phyloP scores from a whole-genome alignment of 2,329 filamentous ascomycete species.

The Bipolaris sorokiniana region DNA sequence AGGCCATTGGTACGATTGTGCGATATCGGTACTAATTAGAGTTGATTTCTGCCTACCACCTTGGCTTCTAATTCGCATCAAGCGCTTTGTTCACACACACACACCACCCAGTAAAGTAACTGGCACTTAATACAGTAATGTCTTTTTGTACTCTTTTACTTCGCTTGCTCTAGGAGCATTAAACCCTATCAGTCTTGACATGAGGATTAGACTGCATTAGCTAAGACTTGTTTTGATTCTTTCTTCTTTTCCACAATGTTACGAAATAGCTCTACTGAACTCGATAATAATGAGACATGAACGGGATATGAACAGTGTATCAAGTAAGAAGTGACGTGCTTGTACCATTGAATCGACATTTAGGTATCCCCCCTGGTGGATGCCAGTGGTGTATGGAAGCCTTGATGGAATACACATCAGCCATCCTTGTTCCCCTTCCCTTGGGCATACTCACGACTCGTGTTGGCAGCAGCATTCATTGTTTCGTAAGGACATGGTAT shows the following conservation, averaged over 20 bases:
- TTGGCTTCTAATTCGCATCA: neutral
- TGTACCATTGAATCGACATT: neutral
- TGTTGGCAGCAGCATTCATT: neutral
- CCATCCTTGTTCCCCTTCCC: neutral
- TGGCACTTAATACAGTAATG: neutral
- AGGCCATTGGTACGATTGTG: neutral
- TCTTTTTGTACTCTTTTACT: neutral
- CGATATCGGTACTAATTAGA: neutral
- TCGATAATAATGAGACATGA: neutral
- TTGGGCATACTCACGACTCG: neutral
- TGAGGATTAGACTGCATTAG: neutral
- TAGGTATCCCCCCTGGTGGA: neutral
- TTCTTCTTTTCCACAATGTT: neutral
- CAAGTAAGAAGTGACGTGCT: neutral
- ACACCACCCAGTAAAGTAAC: neutral
- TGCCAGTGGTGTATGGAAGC: neutral
- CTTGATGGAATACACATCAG: neutral
- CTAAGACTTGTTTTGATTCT: neutral
- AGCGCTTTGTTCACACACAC: neutral
- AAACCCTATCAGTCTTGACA: too few species aligned
- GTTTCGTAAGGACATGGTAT: slow-evolving; percentile 45
- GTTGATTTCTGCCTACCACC: neutral
- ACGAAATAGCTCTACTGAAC: neutral
- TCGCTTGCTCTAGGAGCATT: neutral
- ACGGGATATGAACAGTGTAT: neutral